Evolutionary conservation across 2,329 filamentous ascomycete species (phyloP), one percentile per base, ranked within the genome.

Genomic region (Lachnellula arida): DNA sequence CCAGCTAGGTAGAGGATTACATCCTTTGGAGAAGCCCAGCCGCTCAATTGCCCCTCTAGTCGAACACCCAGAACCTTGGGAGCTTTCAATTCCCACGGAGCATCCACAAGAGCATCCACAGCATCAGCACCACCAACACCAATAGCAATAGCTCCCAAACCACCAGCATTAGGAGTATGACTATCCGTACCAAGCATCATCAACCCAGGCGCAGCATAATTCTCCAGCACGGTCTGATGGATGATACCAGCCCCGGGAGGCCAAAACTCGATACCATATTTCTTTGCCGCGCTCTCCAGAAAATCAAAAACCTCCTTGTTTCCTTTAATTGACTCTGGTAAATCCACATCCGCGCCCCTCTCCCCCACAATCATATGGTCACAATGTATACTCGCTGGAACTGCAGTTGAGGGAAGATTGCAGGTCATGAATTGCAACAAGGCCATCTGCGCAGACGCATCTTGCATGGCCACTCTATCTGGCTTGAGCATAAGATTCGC

Each of bases 201-300:
- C 84, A 88, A 92, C 82, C 94, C 94, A 64, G 94, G 94, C 87
- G 97, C 97, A 74, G 92, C 92, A 75, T 97, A 97, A 83, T 97
- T 97, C 81, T 99, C 94, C 57, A 97, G 84, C 62, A 97, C 78
- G 71, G 97, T 97, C 81, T 97, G 94, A 80, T 99, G 94, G 69
- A 99, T 99, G 74, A 97, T 99, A 82, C 94, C 94, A 73, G 93
- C 97, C 68, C 94, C 94, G 63, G 94, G 94, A 76, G 85, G 91
- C 94, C 94, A 99, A 87, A 97, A 97, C 81, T 94, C 94, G 75
- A 97, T 97, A 83, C 97, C 93, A 83, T 97, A 99, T 82, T 97
- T 99, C 72, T 91, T 92, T 75, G 92, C 97, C 64, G 93, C 89
- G 62, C 86, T 86, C 60, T 91, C 84, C 72, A 99, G 79, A 83